phyloP scores from a whole-genome alignment of 768 basidiomycete species.

The Dendrothele bispora region DNA sequence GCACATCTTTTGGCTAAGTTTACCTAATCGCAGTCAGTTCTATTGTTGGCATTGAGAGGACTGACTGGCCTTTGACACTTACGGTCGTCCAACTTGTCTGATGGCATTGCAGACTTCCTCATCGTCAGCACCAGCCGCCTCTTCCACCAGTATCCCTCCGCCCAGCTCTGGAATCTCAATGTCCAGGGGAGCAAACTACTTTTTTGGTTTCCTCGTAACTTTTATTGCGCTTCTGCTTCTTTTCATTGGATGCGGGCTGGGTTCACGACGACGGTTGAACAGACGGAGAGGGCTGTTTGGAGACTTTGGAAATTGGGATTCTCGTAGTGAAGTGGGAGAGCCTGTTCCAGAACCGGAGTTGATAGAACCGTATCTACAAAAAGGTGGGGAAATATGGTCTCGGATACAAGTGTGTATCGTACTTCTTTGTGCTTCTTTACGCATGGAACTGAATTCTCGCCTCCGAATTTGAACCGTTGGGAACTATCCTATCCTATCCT shows the following conservation, averaged over 20 bases:
- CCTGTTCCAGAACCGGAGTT: slow-evolving; percentile 10
- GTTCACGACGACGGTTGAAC: slow-evolving; percentile 40
- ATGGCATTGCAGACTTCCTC: slow-evolving; percentile 1
- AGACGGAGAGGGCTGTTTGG: slow-evolving; percentile 22
- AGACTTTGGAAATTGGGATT: slow-evolving; percentile 5
- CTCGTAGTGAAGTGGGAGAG: background rate
- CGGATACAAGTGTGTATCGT: slow-evolving; percentile 17
- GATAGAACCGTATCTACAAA: slow-evolving; percentile 13
- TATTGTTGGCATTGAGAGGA: no score
- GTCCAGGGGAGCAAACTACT: slow-evolving; percentile 41
- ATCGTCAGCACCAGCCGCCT: background rate
- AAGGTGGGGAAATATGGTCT: slow-evolving; percentile 11
- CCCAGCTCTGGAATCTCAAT: slow-evolving; percentile 1
- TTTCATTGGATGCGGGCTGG: slow-evolving; percentile 51
- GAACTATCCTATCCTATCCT: background rate
- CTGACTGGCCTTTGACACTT: no score
- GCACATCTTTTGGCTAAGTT: no score
- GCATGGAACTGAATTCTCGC: slow-evolving; percentile 9
- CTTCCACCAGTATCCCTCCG: background rate
- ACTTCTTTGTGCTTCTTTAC: background rate
- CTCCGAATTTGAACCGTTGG: slow-evolving; percentile 16
- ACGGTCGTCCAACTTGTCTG: no score
- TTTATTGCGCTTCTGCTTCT: slow-evolving; percentile 48
- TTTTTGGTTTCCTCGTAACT: slow-evolving; percentile 53
- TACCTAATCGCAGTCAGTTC: no score